Base-by-base conservation (phyloP, 257 asterid species). In the Penstemon barbatus region DNA sequence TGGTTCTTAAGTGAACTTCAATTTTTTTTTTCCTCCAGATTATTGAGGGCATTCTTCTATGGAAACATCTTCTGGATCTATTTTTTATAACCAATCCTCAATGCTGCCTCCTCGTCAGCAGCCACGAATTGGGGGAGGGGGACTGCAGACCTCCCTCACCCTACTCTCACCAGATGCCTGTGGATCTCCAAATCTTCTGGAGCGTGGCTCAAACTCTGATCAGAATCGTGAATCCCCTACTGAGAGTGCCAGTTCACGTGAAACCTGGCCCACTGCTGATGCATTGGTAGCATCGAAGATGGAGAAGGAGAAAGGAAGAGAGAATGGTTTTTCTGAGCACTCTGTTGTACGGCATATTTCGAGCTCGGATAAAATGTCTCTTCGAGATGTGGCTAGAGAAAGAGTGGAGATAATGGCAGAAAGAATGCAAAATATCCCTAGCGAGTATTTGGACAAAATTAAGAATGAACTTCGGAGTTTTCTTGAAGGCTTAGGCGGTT, bases 51-150 rank as follows among this genome's bases (percentile, higher is more conserved):
- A 41, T 54, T 64, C 58, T 70, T 74, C 59, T 65, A 89, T 83
- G 94, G 87, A 83, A 65, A 77, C 95, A 55, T 79, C 96, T 42
- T 81, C 95, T 62, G 97, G 89, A 60, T 82, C 95, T 71, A 87
- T 85, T 61, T 83, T 86, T 80, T 81, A 89, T 68, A 83, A 76
- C 57, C 95, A 85, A 74, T 77, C 85, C 61, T 77, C 90, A 70
- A 93, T 93, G 97, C 82, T 90, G 63, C 98, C 98, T 76, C 97
- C 98, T n/a, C 97, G 95, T 50, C 94, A 90, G 76, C 97, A 90
- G 71, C 87, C 91, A 37, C 87, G 86, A 38, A 75, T 88, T 53
- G 95, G 86, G 66, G 98, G 93, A 49, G 82, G 75, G 5, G 81
- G 66, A 54, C 77, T 87, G 49, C 97, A 88, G 78, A 88, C 96